Evolutionary conservation across 2,329 filamentous ascomycete genomes (phyloP).

Genomic region (Microcyclosporella mali): DNA sequence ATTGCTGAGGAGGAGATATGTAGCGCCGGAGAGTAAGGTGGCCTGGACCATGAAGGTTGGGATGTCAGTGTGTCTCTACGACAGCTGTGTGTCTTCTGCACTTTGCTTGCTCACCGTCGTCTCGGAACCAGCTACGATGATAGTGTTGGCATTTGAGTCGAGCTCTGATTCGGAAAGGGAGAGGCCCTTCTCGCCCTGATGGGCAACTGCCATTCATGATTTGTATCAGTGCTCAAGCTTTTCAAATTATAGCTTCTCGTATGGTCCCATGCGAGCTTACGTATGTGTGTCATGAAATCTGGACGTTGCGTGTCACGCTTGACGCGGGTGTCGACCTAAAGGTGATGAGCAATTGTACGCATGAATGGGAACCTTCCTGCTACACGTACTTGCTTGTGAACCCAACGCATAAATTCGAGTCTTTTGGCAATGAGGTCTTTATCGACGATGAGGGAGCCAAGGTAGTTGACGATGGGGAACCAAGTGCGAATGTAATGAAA

Average conservation of each 20-base stretch:
- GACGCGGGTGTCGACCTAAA: constrained; percentile 24
- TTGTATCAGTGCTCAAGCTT: too few relatives aligned
- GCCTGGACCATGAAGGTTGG: too few relatives aligned
- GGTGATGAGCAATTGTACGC: too few relatives aligned
- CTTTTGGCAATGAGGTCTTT: constrained; percentile 15
- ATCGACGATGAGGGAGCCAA: constrained; percentile 20
- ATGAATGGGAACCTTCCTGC: too few relatives aligned
- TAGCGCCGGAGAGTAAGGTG: constrained; percentile 38
- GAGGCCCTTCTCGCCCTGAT: constrained; percentile 31
- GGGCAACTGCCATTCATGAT: too few relatives aligned
- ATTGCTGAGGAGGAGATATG: constrained; percentile 39
- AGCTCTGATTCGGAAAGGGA: constrained; percentile 28
- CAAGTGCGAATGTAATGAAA: constrained; percentile 23
- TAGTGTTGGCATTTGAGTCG: constrained; percentile 42
- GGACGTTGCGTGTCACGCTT: constrained; percentile 26
- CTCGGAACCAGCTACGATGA: constrained; percentile 45
- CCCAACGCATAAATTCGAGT: constrained; percentile 20
- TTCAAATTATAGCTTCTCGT: too few relatives aligned
- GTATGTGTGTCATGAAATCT: constrained; percentile 47
- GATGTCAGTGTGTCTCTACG: too few relatives aligned
- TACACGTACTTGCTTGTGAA: constrained; percentile 23
- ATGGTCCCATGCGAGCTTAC: too few relatives aligned
- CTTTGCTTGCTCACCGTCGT: too few relatives aligned
- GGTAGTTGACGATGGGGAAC: constrained; percentile 20
- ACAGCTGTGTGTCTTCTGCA: too few relatives aligned